phyloP scores from a whole-genome alignment of 192 early-diverging fungal genomes.

The Ambispora gerdemannii region DNA sequence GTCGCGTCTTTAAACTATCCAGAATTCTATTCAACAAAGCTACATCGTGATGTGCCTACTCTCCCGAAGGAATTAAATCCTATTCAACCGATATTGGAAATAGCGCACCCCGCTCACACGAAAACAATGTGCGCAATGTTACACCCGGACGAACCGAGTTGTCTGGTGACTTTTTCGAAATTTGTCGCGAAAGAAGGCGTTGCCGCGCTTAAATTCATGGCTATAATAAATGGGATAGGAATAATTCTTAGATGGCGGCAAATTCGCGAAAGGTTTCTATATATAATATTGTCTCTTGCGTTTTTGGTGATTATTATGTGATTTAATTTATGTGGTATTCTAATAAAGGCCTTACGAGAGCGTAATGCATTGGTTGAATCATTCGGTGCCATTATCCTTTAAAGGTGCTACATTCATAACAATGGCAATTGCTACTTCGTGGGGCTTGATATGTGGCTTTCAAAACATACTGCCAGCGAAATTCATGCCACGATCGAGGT shows the following conservation, averaged over 20 bases:
- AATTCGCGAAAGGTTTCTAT: background rate
- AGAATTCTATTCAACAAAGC: conserved; percentile 19
- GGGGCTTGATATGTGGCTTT: conserved; percentile 21
- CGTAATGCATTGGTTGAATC: background rate
- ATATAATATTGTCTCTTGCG: background rate
- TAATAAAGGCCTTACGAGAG: background rate
- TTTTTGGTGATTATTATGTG: background rate
- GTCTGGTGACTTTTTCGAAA: conserved; percentile 20
- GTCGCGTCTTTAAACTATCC: conserved; percentile 17
- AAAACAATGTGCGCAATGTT: conserved; percentile 23
- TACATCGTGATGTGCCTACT: conserved; percentile 16
- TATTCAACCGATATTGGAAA: conserved; percentile 22
- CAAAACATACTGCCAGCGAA: conserved; percentile 26
- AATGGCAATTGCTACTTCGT: conserved; percentile 22
- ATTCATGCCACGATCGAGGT: conserved; percentile 22
- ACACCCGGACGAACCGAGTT: conserved; percentile 24
- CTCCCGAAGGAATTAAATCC: conserved; percentile 9
- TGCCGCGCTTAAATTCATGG: conserved; percentile 15
- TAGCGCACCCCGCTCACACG: conserved; percentile 18
- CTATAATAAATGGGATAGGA: background rate
- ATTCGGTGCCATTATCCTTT: background rate
- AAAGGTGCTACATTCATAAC: conserved; percentile 25
- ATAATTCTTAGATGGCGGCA: background rate
- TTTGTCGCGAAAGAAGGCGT: conserved; percentile 24
- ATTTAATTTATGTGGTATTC: background rate